phyloP scores from a whole-genome alignment of 2,329 filamentous ascomycete genomes.

The Pyrenochaeta sp. region DNA sequence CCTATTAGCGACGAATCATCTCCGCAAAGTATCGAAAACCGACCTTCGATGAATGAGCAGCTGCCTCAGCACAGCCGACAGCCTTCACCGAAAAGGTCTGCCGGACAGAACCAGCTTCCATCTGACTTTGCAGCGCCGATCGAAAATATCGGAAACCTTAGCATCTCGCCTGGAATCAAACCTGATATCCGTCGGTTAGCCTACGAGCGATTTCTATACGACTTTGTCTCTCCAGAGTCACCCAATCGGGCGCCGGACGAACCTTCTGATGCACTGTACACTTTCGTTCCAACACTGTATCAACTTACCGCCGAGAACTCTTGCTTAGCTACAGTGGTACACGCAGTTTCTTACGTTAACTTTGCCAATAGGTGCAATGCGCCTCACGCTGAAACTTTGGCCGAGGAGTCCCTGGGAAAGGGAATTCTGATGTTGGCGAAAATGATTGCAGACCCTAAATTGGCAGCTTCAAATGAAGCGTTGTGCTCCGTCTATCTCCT shows the following conservation, averaged over 20 bases:
- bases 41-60: constrained; percentile 13
- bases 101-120: constrained; percentile 2
- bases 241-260: constrained; percentile 21
- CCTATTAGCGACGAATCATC: constrained; percentile 21
- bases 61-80: constrained; percentile 6
- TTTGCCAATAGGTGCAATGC: constrained; percentile 34
- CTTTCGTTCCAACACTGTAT: constrained; percentile 38
- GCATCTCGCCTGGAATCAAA: constrained; percentile 14
- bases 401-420: constrained; percentile 32
- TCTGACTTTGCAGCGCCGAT: not conserved
- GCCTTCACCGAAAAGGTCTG: constrained; percentile 2
- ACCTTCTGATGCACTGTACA: constrained; percentile 33
- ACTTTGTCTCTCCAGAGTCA: constrained; percentile 35
- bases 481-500: constrained; percentile 39
- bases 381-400: constrained; percentile 28
- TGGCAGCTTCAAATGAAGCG: constrained; percentile 28
- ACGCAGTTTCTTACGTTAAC: constrained; percentile 39
- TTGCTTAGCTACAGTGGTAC: constrained; percentile 27
- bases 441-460: constrained; percentile 29
- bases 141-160: constrained; percentile 17
- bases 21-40: constrained; percentile 8
- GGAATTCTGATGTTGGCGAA: constrained; percentile 30
- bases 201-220: constrained; percentile 43
- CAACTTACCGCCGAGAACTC: constrained; percentile 27
- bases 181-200: constrained; percentile 32